phyloP scores from a whole-genome alignment of 306 rosid genomes.

The Datisca glomerata region DNA sequence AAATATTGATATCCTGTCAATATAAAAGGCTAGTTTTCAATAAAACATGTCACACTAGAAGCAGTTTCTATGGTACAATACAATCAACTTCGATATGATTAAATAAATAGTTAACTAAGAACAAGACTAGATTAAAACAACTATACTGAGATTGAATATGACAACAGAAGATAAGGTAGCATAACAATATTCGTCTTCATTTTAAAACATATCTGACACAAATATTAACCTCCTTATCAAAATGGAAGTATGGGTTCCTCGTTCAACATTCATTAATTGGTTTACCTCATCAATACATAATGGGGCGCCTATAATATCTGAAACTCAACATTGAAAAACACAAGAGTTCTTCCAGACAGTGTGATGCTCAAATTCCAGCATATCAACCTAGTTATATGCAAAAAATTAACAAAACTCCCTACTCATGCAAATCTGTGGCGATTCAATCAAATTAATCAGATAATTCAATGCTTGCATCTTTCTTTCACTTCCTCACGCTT shows the following conservation, averaged over 20 bases:
- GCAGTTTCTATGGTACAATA: constrained; percentile 2
- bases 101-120: not conserved
- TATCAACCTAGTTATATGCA: not conserved
- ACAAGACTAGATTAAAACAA: not conserved
- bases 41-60: constrained; percentile 11
- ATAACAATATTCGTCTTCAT: no score
- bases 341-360: not conserved
- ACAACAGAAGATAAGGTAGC: no score
- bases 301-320: no score
- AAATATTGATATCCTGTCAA: constrained; percentile 55
- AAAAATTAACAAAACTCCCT: no score
- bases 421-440: no score
- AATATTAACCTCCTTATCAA: not conserved
- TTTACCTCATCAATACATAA: not conserved
- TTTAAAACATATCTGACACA: not conserved
- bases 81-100: not conserved
- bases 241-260: not conserved
- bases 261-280: not conserved
- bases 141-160: not conserved
- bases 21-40: constrained; percentile 5
- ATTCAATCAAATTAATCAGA: no score
- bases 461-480: no score
- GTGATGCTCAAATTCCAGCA: not conserved
- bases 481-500: no score
- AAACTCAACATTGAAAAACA: no score